phyloP scores from a whole-genome alignment of 805 yeast species.

The Tanozyma kutaoensis region DNA sequence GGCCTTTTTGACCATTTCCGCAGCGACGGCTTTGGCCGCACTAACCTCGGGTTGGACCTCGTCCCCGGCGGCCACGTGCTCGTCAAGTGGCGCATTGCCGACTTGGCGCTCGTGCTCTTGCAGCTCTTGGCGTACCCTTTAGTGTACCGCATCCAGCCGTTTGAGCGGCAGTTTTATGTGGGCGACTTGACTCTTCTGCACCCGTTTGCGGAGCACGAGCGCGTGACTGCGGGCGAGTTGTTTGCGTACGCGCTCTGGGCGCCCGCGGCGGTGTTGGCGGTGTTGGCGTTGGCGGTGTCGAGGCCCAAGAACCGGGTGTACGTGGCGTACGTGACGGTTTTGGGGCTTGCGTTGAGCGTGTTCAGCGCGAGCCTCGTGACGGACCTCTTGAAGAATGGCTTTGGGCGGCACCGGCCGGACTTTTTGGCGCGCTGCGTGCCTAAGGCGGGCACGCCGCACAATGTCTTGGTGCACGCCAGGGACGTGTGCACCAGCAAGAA shows the following conservation, averaged over 20 bases:
- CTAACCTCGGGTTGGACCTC: conserved; percentile 8
- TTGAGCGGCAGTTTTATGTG: conserved; percentile 64
- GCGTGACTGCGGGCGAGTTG: conserved; percentile 47
- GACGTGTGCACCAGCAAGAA: conserved; percentile 54
- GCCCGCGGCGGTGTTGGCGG: background rate
- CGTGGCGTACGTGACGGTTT: conserved; percentile 45
- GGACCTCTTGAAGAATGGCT: conserved; percentile 65
- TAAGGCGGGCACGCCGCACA: conserved; percentile 36
- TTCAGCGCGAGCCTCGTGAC: conserved; percentile 51
- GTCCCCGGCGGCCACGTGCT: conserved; percentile 3
- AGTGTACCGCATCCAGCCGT: conserved; percentile 32
- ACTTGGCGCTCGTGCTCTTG: conserved; percentile 8
- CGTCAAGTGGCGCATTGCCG: conserved; percentile 8
- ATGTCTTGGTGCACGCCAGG: conserved; percentile 41
- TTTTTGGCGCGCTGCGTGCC: conserved; percentile 80
- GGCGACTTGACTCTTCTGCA: conserved; percentile 70
- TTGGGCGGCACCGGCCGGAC: conserved; percentile 90
- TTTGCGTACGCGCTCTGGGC: conserved; percentile 35
- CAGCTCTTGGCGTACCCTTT: conserved; percentile 11
- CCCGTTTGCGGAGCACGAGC: conserved; percentile 66
- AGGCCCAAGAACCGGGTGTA: conserved; percentile 33
- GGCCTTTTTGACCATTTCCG: conserved; percentile 9
- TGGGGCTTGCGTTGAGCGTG: conserved; percentile 55
- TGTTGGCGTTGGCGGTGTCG: background rate
- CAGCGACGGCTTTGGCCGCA: conserved; percentile 10